Evolutionary conservation across 148 eudicot genomes (phyloP), one percentile per base, ranked within the genome.

Genomic region (Fagopyrum tataricum): DNA sequence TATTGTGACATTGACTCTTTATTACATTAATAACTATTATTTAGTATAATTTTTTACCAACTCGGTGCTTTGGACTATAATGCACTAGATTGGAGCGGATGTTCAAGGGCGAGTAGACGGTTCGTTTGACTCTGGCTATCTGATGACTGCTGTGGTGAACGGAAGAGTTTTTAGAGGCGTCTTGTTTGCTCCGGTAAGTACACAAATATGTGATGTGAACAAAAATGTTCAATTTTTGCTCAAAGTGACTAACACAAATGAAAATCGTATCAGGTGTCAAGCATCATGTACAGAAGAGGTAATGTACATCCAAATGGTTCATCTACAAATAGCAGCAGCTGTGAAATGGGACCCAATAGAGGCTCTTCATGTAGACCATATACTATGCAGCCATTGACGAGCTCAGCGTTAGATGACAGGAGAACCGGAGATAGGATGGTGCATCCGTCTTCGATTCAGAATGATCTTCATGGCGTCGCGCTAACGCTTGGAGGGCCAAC

Each of bases 51-150:
- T n/a, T n/a, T n/a, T n/a, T n/a, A n/a, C n/a, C n/a, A n/a, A n/a
- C n/a, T n/a, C n/a, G n/a, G n/a, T n/a, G n/a, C n/a, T n/a, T n/a
- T 46, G 49, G 13, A 13, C 49, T 46, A 8, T 7, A 46, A 10
- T 13, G 49, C 49, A 46, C 49, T 46, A 90, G 98, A 82, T 93
- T 80, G 98, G 98, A 73, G 96, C 94, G 59, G 96, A 89, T 23
- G 83, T 93, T 73, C 90, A 78, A 7, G 98, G 98, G 42, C 87
- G 86, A 76, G 86, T 93, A 23, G 98, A 93, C 53, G 98, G 96
- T 40, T 85, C 87, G 0, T 93, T 93, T 6, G 98, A 93, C 73
- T 89, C 96, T 2, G 98, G 98, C 58, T 93, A 86, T 81, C 79
- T 93, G 51, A 89, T 93, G 92, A 91, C 96, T 21, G 98, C 98